These are phyloP conservation scores for Stenogyne calaminthoides DNA, from an alignment of 305 asterid genomes.

Conservation along the genomic window DNA sequence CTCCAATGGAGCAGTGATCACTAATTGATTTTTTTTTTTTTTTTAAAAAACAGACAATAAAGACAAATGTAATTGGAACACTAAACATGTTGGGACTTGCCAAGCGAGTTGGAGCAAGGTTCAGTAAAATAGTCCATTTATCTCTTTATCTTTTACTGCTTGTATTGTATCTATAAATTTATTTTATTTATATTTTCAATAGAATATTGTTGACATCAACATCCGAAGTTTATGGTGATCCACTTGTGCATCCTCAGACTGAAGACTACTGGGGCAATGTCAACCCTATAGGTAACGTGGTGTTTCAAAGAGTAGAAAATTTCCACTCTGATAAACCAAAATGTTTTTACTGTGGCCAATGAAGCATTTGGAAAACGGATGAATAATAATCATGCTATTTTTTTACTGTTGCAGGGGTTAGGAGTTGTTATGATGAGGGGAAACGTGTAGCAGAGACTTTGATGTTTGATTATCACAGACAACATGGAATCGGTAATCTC, in stretches of 20 bases:
- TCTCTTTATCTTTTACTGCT: slow-evolving; percentile 4
- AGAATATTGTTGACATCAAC: slow-evolving; percentile 97
- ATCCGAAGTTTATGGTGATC: slow-evolving; percentile 99
- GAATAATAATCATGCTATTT: not conserved
- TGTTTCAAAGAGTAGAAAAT: not conserved
- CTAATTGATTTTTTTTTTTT: not conserved
- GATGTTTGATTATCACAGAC: slow-evolving; percentile 99
- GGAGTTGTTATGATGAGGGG: slow-evolving; percentile 99
- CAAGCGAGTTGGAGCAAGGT: slow-evolving; percentile 99
- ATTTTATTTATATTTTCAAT: slow-evolving; percentile 15
- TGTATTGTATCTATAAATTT: slow-evolving; percentile 1
- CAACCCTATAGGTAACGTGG: slow-evolving; percentile 83
- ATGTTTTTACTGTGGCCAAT: not conserved
- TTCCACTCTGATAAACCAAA: not conserved
- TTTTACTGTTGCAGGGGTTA: slow-evolving; percentile 67
- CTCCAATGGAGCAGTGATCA: not conserved
- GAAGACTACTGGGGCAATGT: slow-evolving; percentile 99
- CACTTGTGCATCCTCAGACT: slow-evolving; percentile 93
- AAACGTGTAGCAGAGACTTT: slow-evolving; percentile 97
- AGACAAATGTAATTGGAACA: slow-evolving; percentile 98
- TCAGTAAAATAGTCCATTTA: slow-evolving; percentile 5
- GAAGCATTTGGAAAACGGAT: not conserved
- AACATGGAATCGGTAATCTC: slow-evolving; percentile 83
- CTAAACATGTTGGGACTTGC: slow-evolving; percentile 99
- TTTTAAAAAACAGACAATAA: slow-evolving; percentile 62